These are phyloP conservation scores for Nicotiana attenuata DNA, from an alignment of 257 asterid genomes.

Conservation along the genomic window DNA sequence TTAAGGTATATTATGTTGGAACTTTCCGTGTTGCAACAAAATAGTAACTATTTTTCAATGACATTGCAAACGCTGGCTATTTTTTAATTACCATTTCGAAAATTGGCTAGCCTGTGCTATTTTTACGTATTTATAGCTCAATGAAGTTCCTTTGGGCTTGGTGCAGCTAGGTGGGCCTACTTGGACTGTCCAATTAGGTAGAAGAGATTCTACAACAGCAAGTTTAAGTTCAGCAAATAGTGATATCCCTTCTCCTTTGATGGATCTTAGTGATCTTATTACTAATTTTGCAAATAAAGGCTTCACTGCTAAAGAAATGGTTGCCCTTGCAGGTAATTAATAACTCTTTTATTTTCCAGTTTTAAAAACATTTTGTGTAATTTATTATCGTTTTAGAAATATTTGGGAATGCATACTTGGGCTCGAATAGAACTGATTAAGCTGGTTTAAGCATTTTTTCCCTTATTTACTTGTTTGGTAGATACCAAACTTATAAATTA, in stretches of 20 bases:
- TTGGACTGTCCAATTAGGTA: slow-evolving; percentile 50
- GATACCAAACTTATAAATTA: too few species aligned
- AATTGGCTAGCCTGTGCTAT: too few species aligned
- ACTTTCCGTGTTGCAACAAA: too few species aligned
- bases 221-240: slow-evolving; percentile 40
- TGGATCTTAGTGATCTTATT: slow-evolving; percentile 42
- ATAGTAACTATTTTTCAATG: too few species aligned
- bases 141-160: neutral
- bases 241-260: slow-evolving; percentile 46
- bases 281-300: slow-evolving; percentile 53
- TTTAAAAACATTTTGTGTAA: neutral
- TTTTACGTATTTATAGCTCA: neutral
- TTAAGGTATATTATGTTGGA: too few species aligned
- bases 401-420: neutral
- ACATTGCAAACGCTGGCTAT: too few species aligned
- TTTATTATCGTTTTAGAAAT: neutral
- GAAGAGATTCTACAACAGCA: slow-evolving; percentile 63
- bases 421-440: neutral
- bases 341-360: neutral
- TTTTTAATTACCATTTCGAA: too few species aligned
- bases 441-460: too few species aligned
- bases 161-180: slow-evolving; percentile 56
- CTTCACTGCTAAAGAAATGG: slow-evolving; percentile 51
- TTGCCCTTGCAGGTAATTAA: slow-evolving; percentile 46
- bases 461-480: too few species aligned